A percentile compares a stretch with the other conserved stretches of the same genome.
Conservation (phyloP, 306 rosid species). For the Luffa aegyptiaca region DNA sequence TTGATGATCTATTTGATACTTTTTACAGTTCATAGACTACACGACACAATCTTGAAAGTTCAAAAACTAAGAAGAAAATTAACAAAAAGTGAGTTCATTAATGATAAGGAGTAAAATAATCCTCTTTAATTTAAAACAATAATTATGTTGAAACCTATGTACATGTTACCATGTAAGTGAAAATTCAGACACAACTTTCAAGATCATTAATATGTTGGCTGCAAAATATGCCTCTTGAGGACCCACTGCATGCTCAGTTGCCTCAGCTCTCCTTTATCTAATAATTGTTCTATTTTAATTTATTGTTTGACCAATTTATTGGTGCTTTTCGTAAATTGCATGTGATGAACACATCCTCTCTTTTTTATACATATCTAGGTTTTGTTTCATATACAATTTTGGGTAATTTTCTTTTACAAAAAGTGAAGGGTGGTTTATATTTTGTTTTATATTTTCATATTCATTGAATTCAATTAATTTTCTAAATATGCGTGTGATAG, state of each 20-base stretch:
- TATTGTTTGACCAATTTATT: neutral
- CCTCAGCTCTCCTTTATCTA: neutral
- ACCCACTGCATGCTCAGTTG: constrained; percentile 1
- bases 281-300: neutral
- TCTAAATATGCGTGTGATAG: too few relatives aligned
- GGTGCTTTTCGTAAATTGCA: neutral
- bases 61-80: too few relatives aligned
- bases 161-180: neutral
- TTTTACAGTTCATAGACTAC: too few relatives aligned
- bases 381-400: too few relatives aligned
- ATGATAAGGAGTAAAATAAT: neutral
- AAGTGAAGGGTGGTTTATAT: neutral
- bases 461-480: too few relatives aligned
- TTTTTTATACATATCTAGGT: neutral
- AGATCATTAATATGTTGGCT: neutral
- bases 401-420: neutral
- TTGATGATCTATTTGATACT: too few relatives aligned
- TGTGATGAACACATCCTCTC: neutral
- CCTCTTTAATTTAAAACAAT: neutral
- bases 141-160: neutral
- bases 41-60: too few relatives aligned
- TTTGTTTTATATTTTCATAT: too few relatives aligned
- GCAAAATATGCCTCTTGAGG: neutral
- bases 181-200: constrained; percentile 3
- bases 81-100: neutral